Evolutionary conservation across 306 rosid genomes (phyloP), one percentile per base, ranked within the genome.

Genomic region (Prosopis cineraria): DNA sequence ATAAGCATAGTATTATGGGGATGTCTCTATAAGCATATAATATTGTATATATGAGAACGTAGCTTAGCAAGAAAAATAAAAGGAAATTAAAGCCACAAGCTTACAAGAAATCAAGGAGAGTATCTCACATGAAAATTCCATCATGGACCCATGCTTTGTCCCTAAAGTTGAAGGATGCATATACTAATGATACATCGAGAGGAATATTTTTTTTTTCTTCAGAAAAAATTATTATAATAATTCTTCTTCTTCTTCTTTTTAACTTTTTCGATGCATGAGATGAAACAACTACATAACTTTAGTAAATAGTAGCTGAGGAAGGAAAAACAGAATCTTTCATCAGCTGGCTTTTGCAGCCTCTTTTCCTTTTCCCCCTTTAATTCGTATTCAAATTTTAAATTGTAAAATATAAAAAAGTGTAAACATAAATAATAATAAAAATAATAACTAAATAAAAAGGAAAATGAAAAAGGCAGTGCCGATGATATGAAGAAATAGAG

Each of bases 281-380:
- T 44, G 69, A 72, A 75, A 79, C 71, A 58, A 74, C 65, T 76
- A 60, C 43, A 78, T 72, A 83, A 27, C 81, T 87, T 85, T 74
- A 81, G 64, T 11, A 53, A 89, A 76, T 74, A 81, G 64, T 11
- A 53, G 87, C 78, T 67, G 90, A 9, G 84, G 78, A 64, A 75
- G 45, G 72, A 73, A 77, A 75, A 76, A 76, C 52, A 82, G 86
- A 86, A 85, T 85, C 87, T 78, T 77, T 74, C 31, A 31, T n/a
- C n/a, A 29, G 27, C 13, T 20, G 29, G 13, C 59, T 52, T 52
- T 52, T 52, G 22, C 68, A 5, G 10, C 33, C 33, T 52, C 41
- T 30, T 20, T 50, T 9, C 70, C 37, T 79, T 50, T 75, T 75
- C 58, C 77, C 72, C n/a, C n/a, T 73, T 43, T 34, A 40, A 12